Percentiles rank a stretch among this genome's conserved stretches.
Evolutionary conservation across 164 flowering plant species (phyloP).

Genomic region (Vitis labrusca): DNA sequence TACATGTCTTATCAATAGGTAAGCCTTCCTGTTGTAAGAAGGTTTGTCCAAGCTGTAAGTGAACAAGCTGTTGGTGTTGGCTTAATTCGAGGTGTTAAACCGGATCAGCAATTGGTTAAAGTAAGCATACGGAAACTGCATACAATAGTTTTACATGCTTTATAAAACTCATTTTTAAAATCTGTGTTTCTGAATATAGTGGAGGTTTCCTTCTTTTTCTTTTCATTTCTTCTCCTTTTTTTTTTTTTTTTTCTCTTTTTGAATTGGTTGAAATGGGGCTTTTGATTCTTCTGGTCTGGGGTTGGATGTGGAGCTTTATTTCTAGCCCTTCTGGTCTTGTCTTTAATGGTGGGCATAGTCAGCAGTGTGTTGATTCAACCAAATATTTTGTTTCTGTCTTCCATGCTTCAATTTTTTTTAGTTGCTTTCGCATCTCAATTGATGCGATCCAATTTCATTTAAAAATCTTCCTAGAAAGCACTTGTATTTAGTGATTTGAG

Average conservation of each 20-base stretch:
- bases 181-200: no score
- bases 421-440: background rate
- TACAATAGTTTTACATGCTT: background rate
- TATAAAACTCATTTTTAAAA: no score
- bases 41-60: slow-evolving; percentile 89
- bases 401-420: background rate
- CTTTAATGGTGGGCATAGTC: background rate
- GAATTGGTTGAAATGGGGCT: background rate
- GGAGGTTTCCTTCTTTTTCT: no score
- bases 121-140: slow-evolving; percentile 29
- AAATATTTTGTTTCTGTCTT: background rate
- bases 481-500: no score
- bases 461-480: no score
- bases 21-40: slow-evolving; percentile 92
- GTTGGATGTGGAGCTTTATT: no score
- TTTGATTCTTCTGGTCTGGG: background rate
- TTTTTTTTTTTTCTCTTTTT: background rate
- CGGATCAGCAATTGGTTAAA: slow-evolving; percentile 97
- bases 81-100: slow-evolving; percentile 81
- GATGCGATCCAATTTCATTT: no score
- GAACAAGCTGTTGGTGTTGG: slow-evolving; percentile 95
- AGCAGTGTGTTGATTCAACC: background rate
- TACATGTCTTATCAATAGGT: slow-evolving; percentile 47
- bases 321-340: background rate
- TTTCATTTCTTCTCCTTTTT: background rate